Evolutionary conservation across 176 grass and related monocot species (phyloP).

Genomic region (Cocos nucifera): DNA sequence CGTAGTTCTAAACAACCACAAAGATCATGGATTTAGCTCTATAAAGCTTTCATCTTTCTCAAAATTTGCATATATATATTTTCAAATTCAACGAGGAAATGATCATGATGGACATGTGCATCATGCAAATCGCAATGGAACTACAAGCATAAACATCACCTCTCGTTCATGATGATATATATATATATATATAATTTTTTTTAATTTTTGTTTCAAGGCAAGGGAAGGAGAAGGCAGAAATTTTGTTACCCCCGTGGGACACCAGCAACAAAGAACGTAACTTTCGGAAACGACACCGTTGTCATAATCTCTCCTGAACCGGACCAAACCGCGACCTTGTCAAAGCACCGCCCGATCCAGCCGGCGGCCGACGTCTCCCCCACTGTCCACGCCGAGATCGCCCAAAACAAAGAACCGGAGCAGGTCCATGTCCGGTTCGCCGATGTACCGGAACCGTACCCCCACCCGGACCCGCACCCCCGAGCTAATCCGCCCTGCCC

Average conservation of each 20-base stretch:
- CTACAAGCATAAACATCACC: background rate
- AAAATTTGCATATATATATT: too few relatives aligned
- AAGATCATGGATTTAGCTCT: too few relatives aligned
- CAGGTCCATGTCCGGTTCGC: constrained; percentile 47
- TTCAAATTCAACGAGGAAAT: background rate
- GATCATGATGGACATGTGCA: background rate
- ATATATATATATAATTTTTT: too few relatives aligned
- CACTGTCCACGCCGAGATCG: too few relatives aligned
- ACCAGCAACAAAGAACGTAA: constrained; percentile 42
- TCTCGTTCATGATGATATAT: background rate
- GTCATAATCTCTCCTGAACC: constrained; percentile 37
- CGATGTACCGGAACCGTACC: constrained; percentile 2
- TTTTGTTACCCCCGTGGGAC: constrained; percentile 15
- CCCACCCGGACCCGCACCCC: background rate
- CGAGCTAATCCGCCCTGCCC: background rate
- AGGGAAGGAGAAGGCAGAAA: constrained; percentile 22
- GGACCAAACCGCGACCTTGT: constrained; percentile 2
- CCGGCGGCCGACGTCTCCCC: background rate
- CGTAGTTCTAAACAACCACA: too few relatives aligned
- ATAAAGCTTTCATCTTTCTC: too few relatives aligned
- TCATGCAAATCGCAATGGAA: background rate
- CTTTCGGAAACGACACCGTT: constrained; percentile 39
- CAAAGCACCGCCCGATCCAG: background rate
- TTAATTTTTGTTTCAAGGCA: constrained; percentile 40
- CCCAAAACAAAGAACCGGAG: constrained; percentile 20